Base-by-base conservation (phyloP, 192 early-diverging fungal species). In the Podila epigama region DNA sequence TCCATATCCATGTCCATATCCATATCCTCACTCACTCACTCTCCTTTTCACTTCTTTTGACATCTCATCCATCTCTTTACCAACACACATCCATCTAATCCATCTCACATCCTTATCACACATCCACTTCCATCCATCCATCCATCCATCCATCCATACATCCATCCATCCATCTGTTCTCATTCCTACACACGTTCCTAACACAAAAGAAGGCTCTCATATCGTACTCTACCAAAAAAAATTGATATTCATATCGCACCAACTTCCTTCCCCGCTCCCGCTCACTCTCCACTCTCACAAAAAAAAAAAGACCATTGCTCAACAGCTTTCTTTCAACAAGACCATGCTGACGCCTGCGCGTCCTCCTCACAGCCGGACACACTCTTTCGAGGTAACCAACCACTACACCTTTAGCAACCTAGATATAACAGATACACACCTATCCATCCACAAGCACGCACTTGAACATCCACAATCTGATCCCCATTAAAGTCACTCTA, bases 231-330 rank as follows among this genome's bases (percentile, higher is more conserved):
- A 34, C n/a, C n/a, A 4, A 28, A 7, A 2, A 31, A 0, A 16
- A 48, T 40, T 42, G 20, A 20, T 20, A 40, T 42, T 29, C 41
- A 31, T 10, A 10, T 37, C 41, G 9, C 54, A 11, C 35, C 8
- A 2, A n/a, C 4, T 13, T 28, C 9, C 51, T 44, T 35, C 12
- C 29, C 57, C 40, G 11, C 18, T 34, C 29, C 41, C 57, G 7
- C 55, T n/a, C 31, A 36, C 41, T 50, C 52, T 36, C 5, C 52
- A n/a, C 13, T 39, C 33, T 40, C 40, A 0, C 51, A 34, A 22
- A 28, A 31, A 7, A 18, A 57, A 44, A 68, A 58, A 68, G 52
- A n/a, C n/a, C n/a, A n/a, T n/a, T 56, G 58, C 65, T 48, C 63
- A 62, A 5, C 53, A n/a, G n/a, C n/a, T n/a, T n/a, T 32, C 0